A percentile compares a stretch with the other conserved stretches of the same genome.
phyloP scores from a whole-genome alignment of 495 filamentous ascomycete species.

The Neohortaea acidophila region DNA sequence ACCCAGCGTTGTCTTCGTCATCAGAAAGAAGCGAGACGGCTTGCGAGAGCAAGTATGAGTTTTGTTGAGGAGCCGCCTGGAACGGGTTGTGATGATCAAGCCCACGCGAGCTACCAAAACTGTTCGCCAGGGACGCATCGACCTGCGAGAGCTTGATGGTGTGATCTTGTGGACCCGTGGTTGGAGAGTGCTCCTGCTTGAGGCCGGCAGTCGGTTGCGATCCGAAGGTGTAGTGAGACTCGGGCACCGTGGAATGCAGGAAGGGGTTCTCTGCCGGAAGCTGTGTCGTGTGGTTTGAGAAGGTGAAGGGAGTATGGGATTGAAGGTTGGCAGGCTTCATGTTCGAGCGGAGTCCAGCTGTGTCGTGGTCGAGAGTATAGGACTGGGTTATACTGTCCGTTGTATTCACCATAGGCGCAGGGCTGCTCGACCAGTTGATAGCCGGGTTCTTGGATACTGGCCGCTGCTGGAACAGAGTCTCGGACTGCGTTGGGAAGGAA shows the following conservation, averaged over 20 bases:
- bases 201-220: background rate
- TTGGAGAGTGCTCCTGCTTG: background rate
- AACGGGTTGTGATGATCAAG: background rate
- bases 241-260: background rate
- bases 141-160: slow-evolving; percentile 14
- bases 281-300: slow-evolving; percentile 1
- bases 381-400: no score
- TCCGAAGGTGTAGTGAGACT: background rate
- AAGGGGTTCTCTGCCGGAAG: slow-evolving; percentile 1
- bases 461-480: no score
- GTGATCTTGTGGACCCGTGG: background rate
- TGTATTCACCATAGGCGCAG: no score
- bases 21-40: slow-evolving; percentile 9
- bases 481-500: no score
- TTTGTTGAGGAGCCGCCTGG: background rate
- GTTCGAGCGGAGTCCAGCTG: no score
- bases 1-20: slow-evolving; percentile 9
- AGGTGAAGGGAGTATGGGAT: background rate
- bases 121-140: slow-evolving; percentile 5
- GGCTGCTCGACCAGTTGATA: no score
- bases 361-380: no score
- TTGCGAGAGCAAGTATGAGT: slow-evolving; percentile 1
- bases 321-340: background rate
- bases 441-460: no score
- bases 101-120: slow-evolving; percentile 3